Evolutionary conservation across 495 filamentous ascomycete species (phyloP).

Genomic region (Penicillium odoratum): DNA sequence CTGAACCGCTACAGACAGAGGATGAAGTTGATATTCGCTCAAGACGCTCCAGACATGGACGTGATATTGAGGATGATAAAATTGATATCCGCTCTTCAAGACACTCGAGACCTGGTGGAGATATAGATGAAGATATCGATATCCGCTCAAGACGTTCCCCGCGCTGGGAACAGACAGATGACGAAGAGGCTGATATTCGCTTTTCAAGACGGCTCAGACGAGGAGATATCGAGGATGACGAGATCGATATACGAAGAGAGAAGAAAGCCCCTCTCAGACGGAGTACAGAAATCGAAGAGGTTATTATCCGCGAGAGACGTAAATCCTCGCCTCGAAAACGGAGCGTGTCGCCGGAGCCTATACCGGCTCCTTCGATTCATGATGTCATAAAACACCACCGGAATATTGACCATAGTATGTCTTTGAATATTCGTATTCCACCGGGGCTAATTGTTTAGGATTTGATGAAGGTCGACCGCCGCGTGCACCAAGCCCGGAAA

Average conservation of each 20-base stretch:
- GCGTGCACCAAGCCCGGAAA: constrained; percentile 37
- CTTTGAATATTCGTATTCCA: background rate
- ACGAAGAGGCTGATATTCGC: constrained; percentile 16
- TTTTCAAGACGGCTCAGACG: constrained; percentile 4
- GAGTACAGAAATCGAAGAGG: constrained; percentile 32
- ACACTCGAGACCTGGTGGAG: background rate
- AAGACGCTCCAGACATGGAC: background rate
- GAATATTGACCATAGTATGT: constrained; percentile 80
- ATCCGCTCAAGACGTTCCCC: background rate
- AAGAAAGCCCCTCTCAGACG: constrained; percentile 8
- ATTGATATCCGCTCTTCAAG: background rate
- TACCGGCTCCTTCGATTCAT: constrained; percentile 70
- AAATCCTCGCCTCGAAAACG: constrained; percentile 6
- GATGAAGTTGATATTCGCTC: constrained; percentile 5
- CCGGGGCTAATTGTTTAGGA: constrained; percentile 20
- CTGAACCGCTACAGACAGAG: background rate
- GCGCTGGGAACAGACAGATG: background rate
- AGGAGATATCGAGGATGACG: constrained; percentile 7
- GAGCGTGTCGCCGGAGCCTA: constrained; percentile 46
- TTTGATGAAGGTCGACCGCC: constrained; percentile 32
- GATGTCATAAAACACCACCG: constrained; percentile 84
- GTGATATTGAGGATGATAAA: background rate
- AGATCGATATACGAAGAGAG: constrained; percentile 17
- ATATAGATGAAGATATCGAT: background rate
- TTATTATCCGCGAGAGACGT: constrained; percentile 21